Base-by-base conservation (phyloP, 306 rosid genomes). In the Cicer chorassanicum region DNA sequence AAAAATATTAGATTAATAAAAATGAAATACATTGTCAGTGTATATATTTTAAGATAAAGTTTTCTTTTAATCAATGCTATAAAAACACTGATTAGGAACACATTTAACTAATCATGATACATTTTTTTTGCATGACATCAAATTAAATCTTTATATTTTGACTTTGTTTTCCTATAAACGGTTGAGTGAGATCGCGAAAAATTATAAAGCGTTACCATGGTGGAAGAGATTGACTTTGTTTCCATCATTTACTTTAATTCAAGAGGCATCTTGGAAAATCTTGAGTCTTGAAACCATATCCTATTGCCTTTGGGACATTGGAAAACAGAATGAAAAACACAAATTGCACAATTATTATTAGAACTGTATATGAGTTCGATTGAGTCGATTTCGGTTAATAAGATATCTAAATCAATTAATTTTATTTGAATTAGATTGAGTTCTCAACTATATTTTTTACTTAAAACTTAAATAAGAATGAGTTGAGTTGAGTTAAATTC, bases 161-260 rank as follows among this genome's bases (percentile, higher is more conserved):
- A 81, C 55, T 70, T 70, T 67, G 50, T 76, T 80, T 69, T 13
- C 62, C 7, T 24, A 41, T 18, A 59, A 72, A 80, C 9, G 55
- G 61, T 36, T 53, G 36, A 75, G 57, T 57, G 50, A 56, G 40
- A 11, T 16, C 1, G 48, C 45, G 53, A 65, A 50, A 55, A 54
- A 12, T 51, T 39, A 34, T 6, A 12, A 36, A 72, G 55, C 34
- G 36, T 68, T 72, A 40, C 70, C 18, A 14, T 60, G 44, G 63
- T 64, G 75, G 65, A 18, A 68, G 36, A 68, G 7, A 48, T 84
- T 81, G 78, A 81, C 85, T 68, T 74, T 72, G 78, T 82, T 80
- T 72, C 87, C 82, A 72, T 80, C 73, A 36, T 11, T 72, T 72
- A 65, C 80, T 57, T 67, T 55, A 65, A 49, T 1, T 65, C 79